Evolutionary conservation across 306 rosid genomes (phyloP).

Genomic region (Casuarina glauca): DNA sequence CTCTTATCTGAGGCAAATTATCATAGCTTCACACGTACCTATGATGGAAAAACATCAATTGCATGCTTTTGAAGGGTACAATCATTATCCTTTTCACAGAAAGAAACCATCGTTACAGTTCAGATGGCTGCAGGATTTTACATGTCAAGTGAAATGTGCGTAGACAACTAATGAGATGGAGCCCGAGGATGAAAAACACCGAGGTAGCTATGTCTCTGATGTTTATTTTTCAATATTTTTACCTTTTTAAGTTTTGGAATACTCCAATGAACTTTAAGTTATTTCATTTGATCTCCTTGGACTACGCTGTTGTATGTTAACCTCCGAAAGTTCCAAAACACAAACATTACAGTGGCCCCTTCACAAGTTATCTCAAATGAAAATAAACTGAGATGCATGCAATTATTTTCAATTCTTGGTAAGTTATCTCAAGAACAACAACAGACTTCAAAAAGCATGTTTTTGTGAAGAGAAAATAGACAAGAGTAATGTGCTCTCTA

Average conservation of each 20-base stretch:
- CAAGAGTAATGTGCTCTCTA: no score
- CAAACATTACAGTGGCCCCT: no score
- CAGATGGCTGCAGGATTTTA: not conserved
- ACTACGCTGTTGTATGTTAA: not conserved
- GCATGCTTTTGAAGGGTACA: not conserved
- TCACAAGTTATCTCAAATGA: not conserved
- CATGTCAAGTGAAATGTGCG: not conserved
- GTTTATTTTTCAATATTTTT: no score
- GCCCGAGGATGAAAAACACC: not conserved
- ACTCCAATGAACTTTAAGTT: not conserved
- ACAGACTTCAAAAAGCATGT: not conserved
- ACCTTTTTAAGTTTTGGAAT: not conserved
- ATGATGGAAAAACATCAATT: not conserved
- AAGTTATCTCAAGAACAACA: not conserved
- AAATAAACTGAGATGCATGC: not conserved
- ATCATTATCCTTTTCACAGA: not conserved
- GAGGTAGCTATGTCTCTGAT: not conserved
- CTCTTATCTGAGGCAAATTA: constrained; percentile 1
- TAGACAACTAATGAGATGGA: not conserved
- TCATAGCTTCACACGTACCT: not conserved
- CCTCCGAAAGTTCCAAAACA: not conserved
- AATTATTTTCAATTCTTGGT: not conserved
- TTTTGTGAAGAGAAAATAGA: no score
- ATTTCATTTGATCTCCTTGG: not conserved
- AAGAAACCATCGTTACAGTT: not conserved